phyloP scores from a whole-genome alignment of 352 stramenopile species.

The Peronospora destructor region DNA sequence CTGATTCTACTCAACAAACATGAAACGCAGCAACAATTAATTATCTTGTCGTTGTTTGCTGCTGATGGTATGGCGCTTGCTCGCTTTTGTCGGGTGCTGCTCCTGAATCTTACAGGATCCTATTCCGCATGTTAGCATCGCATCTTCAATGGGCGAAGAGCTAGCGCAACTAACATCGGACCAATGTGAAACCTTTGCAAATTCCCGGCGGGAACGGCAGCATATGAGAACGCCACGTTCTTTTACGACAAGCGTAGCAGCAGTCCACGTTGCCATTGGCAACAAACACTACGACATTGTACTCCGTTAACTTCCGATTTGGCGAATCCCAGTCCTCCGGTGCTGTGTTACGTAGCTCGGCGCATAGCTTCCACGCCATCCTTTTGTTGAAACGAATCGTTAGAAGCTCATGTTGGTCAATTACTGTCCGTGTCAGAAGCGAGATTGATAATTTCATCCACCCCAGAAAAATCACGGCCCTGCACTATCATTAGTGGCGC shows the following conservation, averaged over 20 bases:
- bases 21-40: constrained; percentile 23
- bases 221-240: constrained; percentile 11
- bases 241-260: constrained; percentile 20
- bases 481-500: constrained; percentile 11
- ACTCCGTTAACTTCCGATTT: constrained; percentile 31
- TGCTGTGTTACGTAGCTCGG: constrained; percentile 1
- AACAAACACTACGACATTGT: constrained; percentile 80
- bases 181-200: constrained; percentile 29
- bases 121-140: constrained; percentile 76
- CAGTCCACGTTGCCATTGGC: constrained; percentile 64
- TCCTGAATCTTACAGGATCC: constrained; percentile 39
- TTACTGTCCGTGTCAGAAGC: constrained; percentile 47
- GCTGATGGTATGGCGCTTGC: constrained; percentile 25
- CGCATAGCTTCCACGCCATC: background rate
- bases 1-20: constrained; percentile 1
- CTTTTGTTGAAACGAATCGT: background rate
- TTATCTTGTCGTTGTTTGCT: constrained; percentile 33
- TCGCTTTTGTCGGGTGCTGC: constrained; percentile 2
- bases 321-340: background rate
- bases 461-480: constrained; percentile 3
- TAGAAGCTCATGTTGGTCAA: constrained; percentile 8
- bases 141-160: constrained; percentile 48
- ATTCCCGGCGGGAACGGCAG: constrained; percentile 12
- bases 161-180: constrained; percentile 37
- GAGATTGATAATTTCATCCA: constrained; percentile 40